Evolutionary conservation across 495 filamentous ascomycete genomes (phyloP).

Genomic region (Articulospora tetracladia): DNA sequence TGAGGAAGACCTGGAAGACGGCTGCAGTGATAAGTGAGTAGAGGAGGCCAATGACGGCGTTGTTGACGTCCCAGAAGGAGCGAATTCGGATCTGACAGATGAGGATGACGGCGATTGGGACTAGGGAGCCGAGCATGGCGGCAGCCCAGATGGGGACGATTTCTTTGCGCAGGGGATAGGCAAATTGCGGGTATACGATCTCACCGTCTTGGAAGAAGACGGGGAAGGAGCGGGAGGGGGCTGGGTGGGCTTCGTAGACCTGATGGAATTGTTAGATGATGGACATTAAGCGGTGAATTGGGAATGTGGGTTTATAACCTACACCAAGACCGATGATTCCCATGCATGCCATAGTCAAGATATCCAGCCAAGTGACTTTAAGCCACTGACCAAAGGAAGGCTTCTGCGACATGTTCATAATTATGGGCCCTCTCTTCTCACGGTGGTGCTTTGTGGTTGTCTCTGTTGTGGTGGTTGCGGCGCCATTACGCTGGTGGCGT

Average conservation of each 20-base stretch:
- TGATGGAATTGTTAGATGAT: conserved; percentile 20
- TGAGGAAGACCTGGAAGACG: conserved; percentile 52
- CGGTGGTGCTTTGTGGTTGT: conserved; percentile 4
- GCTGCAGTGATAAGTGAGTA: conserved; percentile 56
- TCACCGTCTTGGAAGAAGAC: conserved; percentile 55
- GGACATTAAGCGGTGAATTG: background rate
- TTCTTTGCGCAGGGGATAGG: conserved; percentile 57
- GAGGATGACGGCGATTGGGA: conserved; percentile 55
- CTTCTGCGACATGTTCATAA: conserved; percentile 37
- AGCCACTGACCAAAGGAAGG: conserved; percentile 51
- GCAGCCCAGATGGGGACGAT: conserved; percentile 59
- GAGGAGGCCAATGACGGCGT: conserved; percentile 55
- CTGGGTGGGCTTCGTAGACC: conserved; percentile 52
- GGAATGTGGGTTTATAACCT: conserved; percentile 26
- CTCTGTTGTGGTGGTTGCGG: background rate
- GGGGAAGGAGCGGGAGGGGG: conserved; percentile 37
- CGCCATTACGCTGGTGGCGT: background rate
- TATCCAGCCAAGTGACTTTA: conserved; percentile 52
- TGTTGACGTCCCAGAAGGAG: conserved; percentile 66
- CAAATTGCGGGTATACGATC: conserved; percentile 56
- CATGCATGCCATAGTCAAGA: conserved; percentile 52
- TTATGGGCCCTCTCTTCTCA: conserved; percentile 11
- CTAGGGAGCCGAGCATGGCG: conserved; percentile 48
- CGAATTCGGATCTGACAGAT: conserved; percentile 55
- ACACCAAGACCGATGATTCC: conserved; percentile 56